phyloP scores from a whole-genome alignment of 2,329 filamentous ascomycete species.

The Dothideomycetidae sp. region DNA sequence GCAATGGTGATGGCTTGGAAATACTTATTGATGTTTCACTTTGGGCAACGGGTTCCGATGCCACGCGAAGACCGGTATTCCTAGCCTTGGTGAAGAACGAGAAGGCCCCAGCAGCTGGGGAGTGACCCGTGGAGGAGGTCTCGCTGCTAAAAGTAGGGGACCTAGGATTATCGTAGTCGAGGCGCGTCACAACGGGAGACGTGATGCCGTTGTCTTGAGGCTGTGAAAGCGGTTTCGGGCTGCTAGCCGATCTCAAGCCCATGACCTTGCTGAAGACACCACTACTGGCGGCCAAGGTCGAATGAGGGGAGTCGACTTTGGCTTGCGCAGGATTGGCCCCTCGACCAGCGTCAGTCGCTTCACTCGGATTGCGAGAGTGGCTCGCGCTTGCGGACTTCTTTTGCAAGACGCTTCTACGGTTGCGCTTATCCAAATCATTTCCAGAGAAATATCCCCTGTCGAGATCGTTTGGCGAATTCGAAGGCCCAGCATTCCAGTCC shows the following conservation, averaged over 20 bases:
- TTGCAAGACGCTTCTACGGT: constrained; percentile 53
- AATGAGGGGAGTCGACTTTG: constrained; percentile 30
- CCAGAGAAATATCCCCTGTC: constrained; percentile 92
- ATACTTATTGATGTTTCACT: constrained; percentile 35
- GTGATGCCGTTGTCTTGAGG: constrained; percentile 23
- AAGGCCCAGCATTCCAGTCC: constrained; percentile 20
- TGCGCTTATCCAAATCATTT: constrained; percentile 63
- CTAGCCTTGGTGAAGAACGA: constrained; percentile 30
- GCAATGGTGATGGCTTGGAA: constrained; percentile 35
- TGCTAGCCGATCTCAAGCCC: constrained; percentile 26
- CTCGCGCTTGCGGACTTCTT: constrained; percentile 44
- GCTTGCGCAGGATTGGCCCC: constrained; percentile 64
- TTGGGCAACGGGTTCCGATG: constrained; percentile 57
- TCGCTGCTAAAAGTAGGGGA: constrained; percentile 26
- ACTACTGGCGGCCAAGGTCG: constrained; percentile 43
- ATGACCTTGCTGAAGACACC: constrained; percentile 38
- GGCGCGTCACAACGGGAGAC: constrained; percentile 42
- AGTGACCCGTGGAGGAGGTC: constrained; percentile 33
- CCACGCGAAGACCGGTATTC: constrained; percentile 61
- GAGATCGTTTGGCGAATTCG: constrained; percentile 39
- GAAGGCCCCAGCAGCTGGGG: constrained; percentile 27
- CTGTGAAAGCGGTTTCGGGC: constrained; percentile 35
- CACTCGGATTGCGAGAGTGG: constrained; percentile 60
- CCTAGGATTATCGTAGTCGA: constrained; percentile 35
- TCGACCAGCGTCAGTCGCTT: constrained; percentile 34